Base-by-base conservation (phyloP, 108 stramenopile genomes). In the Nitzschia palea region DNA sequence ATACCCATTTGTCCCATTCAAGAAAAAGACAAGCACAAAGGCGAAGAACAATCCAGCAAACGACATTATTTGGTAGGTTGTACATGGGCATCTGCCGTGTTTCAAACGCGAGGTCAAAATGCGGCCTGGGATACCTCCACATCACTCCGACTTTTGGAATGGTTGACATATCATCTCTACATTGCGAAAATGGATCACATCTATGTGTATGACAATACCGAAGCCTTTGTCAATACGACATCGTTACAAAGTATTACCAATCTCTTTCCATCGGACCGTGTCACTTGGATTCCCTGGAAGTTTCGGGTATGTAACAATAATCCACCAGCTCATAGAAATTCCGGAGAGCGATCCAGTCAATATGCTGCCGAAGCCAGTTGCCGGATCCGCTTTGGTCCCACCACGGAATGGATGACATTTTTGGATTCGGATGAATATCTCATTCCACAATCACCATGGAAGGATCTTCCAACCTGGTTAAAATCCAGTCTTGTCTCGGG, bases 341-440 rank as follows among this genome's bases (percentile, higher is more conserved):
- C 86, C 5, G 90, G 90, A 5, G 90, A 91, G 68, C 57, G 87
- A 29, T 71, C 68, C 8, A 76, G 73, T 55, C 91, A 92, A 52
- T 88, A 87, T 55, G 86, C 87, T 1, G 88, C 88, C 20, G 91
- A 92, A 62, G 71, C 80, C n/a, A 76, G 73, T 32, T 89, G 91
- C 45, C 75, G 86, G 29, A 70, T 64, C 15, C 74, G 91, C 40
- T 89, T 75, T 62, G 86, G 91, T 17, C 66, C 71, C 4, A 42
- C 68, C 10, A 80, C 91, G 23, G 72, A 76, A 42, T 89, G 87
- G 91, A 78, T 89, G 78, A 77, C 77, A n/a, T 75, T 83, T 23
- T 53, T 92, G 44, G 88, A 92, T 52, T 75, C 75, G 1, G 88
- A 92, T 61, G 87, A 88, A 43, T 88, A 87, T 61, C 57, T 91